Evolutionary conservation across 208 protist genomes (phyloP).

Genomic region (Porcisia deanei): DNA sequence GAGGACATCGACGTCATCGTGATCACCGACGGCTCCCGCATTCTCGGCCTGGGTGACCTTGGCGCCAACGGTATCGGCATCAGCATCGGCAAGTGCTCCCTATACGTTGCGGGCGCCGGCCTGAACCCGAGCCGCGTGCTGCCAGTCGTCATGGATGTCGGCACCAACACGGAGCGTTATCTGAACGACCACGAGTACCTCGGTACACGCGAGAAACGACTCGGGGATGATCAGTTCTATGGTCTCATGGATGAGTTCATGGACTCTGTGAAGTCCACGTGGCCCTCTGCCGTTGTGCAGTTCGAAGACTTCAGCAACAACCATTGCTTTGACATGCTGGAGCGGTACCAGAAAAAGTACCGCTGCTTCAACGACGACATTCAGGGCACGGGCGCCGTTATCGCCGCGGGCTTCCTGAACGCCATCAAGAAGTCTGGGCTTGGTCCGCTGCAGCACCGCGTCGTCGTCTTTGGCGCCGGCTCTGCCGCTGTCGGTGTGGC

Average conservation of each 20-base stretch:
- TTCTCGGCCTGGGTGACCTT: conserved; percentile 95
- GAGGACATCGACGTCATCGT: conserved; percentile 92
- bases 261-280: conserved; percentile 68
- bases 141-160: conserved; percentile 91
- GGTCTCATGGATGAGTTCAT: conserved; percentile 94
- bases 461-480: conserved; percentile 93
- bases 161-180: conserved; percentile 90
- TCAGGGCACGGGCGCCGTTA: conserved; percentile 96
- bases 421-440: conserved; percentile 68
- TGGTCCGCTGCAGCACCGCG: conserved; percentile 61
- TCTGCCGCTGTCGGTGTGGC: conserved; percentile 94
- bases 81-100: conserved; percentile 93
- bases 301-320: conserved; percentile 97
- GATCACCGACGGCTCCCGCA: conserved; percentile 96
- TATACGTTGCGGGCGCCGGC: conserved; percentile 93
- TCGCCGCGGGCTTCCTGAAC: conserved; percentile 92
- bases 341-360: conserved; percentile 91
- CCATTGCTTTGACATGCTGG: conserved; percentile 94
- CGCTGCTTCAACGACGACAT: conserved; percentile 99
- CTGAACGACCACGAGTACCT: conserved; percentile 85
- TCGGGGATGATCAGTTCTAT: conserved; percentile 84
- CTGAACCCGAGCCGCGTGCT: conserved; percentile 83
- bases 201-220: conserved; percentile 68
- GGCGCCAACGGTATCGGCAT: conserved; percentile 96
- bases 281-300: conserved; percentile 89